These are phyloP conservation scores for Paecilomyces sp. DNA, from an alignment of 2,329 filamentous ascomycete species.

Conservation along the genomic window DNA sequence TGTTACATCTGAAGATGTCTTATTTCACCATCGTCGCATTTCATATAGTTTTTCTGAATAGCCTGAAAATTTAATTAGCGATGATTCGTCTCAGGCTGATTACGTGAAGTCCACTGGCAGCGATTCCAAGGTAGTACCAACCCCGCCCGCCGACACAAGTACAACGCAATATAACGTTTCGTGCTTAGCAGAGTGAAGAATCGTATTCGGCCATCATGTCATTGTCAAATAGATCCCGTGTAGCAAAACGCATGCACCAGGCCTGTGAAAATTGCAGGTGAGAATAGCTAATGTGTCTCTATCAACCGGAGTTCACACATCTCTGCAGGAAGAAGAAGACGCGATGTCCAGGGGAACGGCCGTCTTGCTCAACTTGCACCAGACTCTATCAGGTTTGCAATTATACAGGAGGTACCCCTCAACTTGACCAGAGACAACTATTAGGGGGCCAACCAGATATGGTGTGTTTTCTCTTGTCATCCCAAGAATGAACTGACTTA, in stretches of 20 bases:
- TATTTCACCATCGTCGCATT: not conserved
- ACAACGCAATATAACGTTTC: not conserved
- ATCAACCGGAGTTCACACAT: not conserved
- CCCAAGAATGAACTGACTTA: not conserved
- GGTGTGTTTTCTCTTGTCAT: not conserved
- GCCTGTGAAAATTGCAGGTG: conserved; percentile 8
- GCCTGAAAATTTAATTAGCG: not conserved
- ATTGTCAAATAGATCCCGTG: conserved; percentile 3
- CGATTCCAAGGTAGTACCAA: not conserved
- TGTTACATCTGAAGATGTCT: not conserved
- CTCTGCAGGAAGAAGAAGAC: conserved; percentile 13
- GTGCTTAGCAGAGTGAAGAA: not conserved
- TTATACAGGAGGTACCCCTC: conserved; percentile 2
- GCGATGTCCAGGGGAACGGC: conserved; percentile 15
- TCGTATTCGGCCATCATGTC: conserved; percentile 1
- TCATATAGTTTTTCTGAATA: not conserved
- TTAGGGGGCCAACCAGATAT: not conserved
- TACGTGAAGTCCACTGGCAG: not conserved
- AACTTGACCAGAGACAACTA: not conserved
- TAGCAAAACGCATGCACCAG: conserved; percentile 5
- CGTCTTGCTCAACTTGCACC: conserved; percentile 13
- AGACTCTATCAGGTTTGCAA: conserved; percentile 11
- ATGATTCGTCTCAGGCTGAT: not conserved
- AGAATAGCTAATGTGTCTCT: conserved; percentile 7
- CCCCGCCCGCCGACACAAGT: not conserved